A percentile compares a stretch with the other conserved stretches of the same genome.
Conservation (phyloP, 2,329 filamentous ascomycete species). For the Phyllosticta ampelicida region DNA sequence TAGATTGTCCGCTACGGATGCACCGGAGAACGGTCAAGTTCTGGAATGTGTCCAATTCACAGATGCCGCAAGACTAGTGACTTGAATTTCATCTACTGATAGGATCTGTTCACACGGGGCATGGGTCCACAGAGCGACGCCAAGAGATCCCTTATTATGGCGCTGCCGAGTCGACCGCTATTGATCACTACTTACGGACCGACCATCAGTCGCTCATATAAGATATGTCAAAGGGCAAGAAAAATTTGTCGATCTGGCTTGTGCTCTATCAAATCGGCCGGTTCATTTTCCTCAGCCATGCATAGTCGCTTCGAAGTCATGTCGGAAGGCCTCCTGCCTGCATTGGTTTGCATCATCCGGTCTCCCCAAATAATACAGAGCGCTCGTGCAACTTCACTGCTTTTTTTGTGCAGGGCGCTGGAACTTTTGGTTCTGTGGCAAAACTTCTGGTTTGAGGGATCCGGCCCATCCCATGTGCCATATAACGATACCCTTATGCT, state of each 20-base stretch:
- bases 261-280: not conserved
- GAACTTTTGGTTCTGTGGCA: not conserved
- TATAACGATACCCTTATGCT: not conserved
- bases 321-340: not conserved
- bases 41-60: not conserved
- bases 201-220: not conserved
- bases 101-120: not conserved
- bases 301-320: not conserved
- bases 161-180: not conserved
- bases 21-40: not conserved
- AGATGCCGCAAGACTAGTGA: not conserved
- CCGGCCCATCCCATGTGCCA: not conserved
- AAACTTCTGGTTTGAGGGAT: not conserved
- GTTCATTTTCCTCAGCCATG: not conserved
- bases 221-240: not conserved
- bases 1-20: not conserved
- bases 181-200: constrained; percentile 10
- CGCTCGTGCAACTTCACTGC: not conserved
- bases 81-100: not conserved
- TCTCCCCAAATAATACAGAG: not conserved
- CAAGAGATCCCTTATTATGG: constrained; percentile 10
- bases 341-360: not conserved
- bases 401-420: not conserved
- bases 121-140: not conserved
- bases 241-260: not conserved